Evolutionary conservation across 345 rosid genomes (phyloP).

Genomic region (Theobroma cacao): DNA sequence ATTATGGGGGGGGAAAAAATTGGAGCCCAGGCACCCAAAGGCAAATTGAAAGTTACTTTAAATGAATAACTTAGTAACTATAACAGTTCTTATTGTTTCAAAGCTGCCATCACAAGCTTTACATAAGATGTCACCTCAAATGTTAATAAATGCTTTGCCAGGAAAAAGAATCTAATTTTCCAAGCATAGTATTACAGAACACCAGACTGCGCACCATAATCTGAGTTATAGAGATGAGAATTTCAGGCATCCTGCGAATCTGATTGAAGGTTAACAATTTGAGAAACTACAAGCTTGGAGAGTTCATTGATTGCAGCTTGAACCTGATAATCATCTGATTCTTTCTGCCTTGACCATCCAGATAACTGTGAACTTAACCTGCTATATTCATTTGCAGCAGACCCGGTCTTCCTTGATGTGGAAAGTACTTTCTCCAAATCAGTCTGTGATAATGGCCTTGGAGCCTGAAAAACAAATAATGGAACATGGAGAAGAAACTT

Average conservation of each 20-base stretch:
- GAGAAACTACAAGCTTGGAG: conserved; percentile 78
- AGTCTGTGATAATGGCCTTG: conserved; percentile 64
- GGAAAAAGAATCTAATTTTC: not conserved
- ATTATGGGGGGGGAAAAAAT: not conserved
- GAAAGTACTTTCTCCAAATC: conserved; percentile 73
- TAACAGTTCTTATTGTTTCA: not conserved
- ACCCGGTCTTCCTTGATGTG: conserved; percentile 67
- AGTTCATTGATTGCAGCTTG: conserved; percentile 80
- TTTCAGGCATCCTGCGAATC: conserved; percentile 56
- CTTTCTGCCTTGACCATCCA: conserved; percentile 50
- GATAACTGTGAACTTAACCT: conserved; percentile 49
- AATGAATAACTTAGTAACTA: not conserved
- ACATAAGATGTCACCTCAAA: not conserved
- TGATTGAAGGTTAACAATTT: conserved; percentile 66
- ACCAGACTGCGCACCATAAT: not conserved
- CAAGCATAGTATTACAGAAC: conserved; percentile 23
- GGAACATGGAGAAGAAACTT: not conserved
- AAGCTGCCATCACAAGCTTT: not conserved
- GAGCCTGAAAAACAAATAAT: conserved; percentile 39
- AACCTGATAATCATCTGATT: conserved; percentile 65
- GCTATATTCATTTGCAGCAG: conserved; percentile 74
- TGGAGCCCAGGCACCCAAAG: not conserved
- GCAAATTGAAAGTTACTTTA: not conserved
- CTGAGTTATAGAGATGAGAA: conserved; percentile 9
- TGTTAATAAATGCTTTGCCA: not conserved